phyloP scores from a whole-genome alignment of 169 alveolate genomes.

The Plasmodium coatneyi region DNA sequence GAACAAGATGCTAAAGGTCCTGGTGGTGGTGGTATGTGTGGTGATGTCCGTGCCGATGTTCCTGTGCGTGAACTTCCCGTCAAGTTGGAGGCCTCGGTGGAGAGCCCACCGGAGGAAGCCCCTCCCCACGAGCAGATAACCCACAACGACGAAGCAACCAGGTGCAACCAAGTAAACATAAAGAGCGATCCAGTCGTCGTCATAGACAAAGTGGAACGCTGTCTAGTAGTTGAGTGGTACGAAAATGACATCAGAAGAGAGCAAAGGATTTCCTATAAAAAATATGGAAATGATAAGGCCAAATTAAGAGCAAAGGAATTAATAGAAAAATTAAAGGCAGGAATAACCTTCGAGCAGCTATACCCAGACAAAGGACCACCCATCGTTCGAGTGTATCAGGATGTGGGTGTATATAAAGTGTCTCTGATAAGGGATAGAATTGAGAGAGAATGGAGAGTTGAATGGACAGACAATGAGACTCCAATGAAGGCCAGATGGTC shows the following conservation, averaged over 20 bases:
- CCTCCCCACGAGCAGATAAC: background rate
- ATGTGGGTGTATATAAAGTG: slow-evolving; percentile 82
- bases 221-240: slow-evolving; percentile 85
- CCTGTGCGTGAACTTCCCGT: background rate
- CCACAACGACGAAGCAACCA: background rate
- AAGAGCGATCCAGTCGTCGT: slow-evolving; percentile 79
- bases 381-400: slow-evolving; percentile 80
- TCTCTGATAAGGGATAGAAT: slow-evolving; percentile 84
- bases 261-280: slow-evolving; percentile 85
- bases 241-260: slow-evolving; percentile 82
- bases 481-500: slow-evolving; percentile 88
- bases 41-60: background rate
- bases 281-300: slow-evolving; percentile 87
- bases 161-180: background rate
- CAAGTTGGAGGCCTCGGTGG: background rate
- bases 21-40: background rate
- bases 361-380: slow-evolving; percentile 89
- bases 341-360: slow-evolving; percentile 85
- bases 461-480: slow-evolving; percentile 80
- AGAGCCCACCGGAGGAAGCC: background rate
- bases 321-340: slow-evolving; percentile 79
- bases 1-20: too few species aligned
- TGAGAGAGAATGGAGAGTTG: slow-evolving; percentile 86
- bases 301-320: slow-evolving; percentile 85
- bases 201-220: slow-evolving; percentile 84